phyloP scores from a whole-genome alignment of 495 filamentous ascomycete genomes.

The Xylaria curta region DNA sequence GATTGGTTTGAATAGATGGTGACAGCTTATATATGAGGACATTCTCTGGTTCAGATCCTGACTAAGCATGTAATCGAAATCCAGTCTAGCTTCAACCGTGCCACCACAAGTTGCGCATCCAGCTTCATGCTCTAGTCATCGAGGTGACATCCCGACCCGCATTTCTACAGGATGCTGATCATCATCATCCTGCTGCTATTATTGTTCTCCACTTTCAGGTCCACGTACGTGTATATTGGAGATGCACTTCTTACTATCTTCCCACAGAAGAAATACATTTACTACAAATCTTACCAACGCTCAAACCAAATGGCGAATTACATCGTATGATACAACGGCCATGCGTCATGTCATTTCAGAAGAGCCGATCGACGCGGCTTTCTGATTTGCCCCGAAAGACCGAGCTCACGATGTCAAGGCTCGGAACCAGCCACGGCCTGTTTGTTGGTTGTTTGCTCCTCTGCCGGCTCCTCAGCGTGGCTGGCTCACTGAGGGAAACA shows the following conservation, averaged over 20 bases:
- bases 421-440: not conserved
- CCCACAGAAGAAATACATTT: not conserved
- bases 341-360: not conserved
- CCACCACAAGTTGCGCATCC: not conserved
- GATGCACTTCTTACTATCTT: not conserved
- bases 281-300: not conserved
- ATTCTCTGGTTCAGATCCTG: not conserved
- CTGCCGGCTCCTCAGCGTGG: not conserved
- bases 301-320: not conserved
- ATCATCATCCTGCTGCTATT: slow-evolving; percentile 5
- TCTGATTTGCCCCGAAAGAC: not conserved
- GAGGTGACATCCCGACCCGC: slow-evolving; percentile 12
- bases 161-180: not conserved
- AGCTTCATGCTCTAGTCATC: not conserved
- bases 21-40: not conserved
- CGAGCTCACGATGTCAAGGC: not conserved
- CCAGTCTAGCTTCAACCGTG: not conserved
- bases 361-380: not conserved
- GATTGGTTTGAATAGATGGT: not conserved
- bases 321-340: slow-evolving; percentile 21
- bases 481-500: not conserved
- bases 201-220: not conserved
- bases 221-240: not conserved
- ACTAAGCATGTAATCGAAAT: not conserved
- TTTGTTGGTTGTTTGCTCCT: not conserved